Evolutionary conservation across 495 filamentous ascomycete species (phyloP).

Genomic region (Terfezia claveryi): DNA sequence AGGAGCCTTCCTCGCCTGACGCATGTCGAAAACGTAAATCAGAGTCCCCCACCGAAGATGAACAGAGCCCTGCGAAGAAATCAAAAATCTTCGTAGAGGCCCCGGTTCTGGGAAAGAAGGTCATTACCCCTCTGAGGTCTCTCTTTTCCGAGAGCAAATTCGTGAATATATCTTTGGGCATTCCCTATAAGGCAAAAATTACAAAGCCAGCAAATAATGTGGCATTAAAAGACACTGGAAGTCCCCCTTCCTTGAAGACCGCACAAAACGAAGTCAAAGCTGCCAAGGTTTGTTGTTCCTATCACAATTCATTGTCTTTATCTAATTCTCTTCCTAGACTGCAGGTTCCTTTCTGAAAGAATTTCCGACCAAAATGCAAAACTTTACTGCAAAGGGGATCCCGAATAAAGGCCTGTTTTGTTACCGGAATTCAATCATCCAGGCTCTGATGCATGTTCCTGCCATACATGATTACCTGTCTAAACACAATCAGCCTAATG

Average conservation of each 20-base stretch:
- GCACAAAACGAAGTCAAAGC: neutral
- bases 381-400: neutral
- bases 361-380: neutral
- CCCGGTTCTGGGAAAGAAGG: no score
- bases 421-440: neutral
- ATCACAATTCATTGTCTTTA: neutral
- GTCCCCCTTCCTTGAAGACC: neutral
- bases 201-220: neutral
- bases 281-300: neutral
- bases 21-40: neutral
- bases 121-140: no score
- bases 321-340: neutral
- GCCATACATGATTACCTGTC: neutral
- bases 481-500: neutral
- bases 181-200: neutral
- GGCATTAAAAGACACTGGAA: neutral
- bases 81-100: neutral
- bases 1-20: neutral
- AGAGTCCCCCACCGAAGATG: neutral
- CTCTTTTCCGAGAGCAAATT: no score
- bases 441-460: neutral
- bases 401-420: neutral
- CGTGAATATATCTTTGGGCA: no score
- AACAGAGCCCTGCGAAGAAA: neutral
- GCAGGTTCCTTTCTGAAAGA: neutral